Percentiles rank a stretch among this genome's conserved stretches.
Conservation (phyloP, 2,329 filamentous ascomycete species). For the Stromatinia cepivora region DNA sequence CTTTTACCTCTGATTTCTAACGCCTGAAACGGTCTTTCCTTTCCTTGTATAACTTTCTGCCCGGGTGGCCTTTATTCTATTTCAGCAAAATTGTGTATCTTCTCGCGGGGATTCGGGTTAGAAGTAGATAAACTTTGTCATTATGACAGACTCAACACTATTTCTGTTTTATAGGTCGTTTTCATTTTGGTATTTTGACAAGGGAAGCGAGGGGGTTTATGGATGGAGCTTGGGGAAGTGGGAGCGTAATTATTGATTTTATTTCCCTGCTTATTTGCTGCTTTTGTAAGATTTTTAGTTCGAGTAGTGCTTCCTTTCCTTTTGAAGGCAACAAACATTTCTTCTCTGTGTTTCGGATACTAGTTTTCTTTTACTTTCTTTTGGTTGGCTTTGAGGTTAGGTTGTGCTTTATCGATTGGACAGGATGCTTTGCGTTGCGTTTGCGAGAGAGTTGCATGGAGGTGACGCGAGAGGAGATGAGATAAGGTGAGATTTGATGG, state of each 20-base stretch:
- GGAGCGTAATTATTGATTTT: conserved; percentile 22
- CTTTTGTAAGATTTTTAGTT: conserved; percentile 16
- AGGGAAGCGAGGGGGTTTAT: conserved; percentile 12
- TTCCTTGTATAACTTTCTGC: conserved; percentile 21
- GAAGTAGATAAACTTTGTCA: conserved; percentile 15
- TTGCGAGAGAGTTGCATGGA: neutral
- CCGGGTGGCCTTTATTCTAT: conserved; percentile 16
- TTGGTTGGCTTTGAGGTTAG: conserved; percentile 1
- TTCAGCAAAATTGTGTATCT: conserved; percentile 12
- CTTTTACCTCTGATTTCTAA: neutral
- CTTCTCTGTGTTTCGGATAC: neutral
- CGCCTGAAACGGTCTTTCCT: conserved; percentile 1
- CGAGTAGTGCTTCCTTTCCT: neutral
- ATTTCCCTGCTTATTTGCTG: neutral
- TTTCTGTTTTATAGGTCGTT: conserved; percentile 10
- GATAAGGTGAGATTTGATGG: neutral
- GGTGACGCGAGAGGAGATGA: neutral
- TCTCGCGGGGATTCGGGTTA: neutral
- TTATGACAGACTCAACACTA: conserved; percentile 12
- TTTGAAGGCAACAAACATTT: conserved; percentile 6
- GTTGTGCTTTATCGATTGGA: conserved; percentile 6
- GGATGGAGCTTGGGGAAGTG: conserved; percentile 3
- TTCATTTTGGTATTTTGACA: neutral
- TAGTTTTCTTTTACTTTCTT: neutral
- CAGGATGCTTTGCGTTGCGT: neutral